Evolutionary conservation across 1,139 yeast genomes (phyloP), one percentile per base, ranked within the genome.

Genomic region (Kurtzmaniella quercitrusa): DNA sequence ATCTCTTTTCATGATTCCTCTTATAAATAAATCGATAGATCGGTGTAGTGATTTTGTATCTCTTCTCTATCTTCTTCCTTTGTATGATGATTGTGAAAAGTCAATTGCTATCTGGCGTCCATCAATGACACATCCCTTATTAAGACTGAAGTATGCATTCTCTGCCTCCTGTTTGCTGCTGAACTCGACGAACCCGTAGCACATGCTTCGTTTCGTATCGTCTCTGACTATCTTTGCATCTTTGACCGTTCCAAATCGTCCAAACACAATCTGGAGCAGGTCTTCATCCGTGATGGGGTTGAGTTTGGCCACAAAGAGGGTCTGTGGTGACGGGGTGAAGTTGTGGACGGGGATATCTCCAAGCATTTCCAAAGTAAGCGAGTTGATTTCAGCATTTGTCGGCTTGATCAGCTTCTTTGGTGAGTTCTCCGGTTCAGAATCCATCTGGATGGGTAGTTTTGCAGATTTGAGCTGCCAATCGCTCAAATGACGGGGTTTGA

Each of bases 101-200:
- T 83, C 89, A 41, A 83, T 85, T 48, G 79, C 79, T 23, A 83
- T 74, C 42, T 85, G 67, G 27, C 75, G 61, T 44, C 85, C 90
- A 55, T 83, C 90, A 36, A 83, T 79, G 39, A 82, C 54, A 8
- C 79, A 84, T 3, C 63, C 58, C 11, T 75, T 75, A 38, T 79
- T 77, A 77, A 83, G 77, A 52, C 76, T 78, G 43, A 66, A 61
- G 55, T 79, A 83, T 0, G 89, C 89, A 21, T 57, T 51, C 51
- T 83, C 89, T 41, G 86, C 82, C 37, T 72, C 70, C 33, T 62
- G 62, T 47, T 66, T 66, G 2, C 62, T 56, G 21, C 66, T 72
- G 55, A 64, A 82, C 53, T 82, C 86, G 21, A 83, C 75, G 49
- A 83, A 83, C 1, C 82, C 90, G 51, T 81, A 83, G 46, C 79